Conservation (phyloP, 164 flowering plant genomes). For the Vitis vinifera region DNA sequence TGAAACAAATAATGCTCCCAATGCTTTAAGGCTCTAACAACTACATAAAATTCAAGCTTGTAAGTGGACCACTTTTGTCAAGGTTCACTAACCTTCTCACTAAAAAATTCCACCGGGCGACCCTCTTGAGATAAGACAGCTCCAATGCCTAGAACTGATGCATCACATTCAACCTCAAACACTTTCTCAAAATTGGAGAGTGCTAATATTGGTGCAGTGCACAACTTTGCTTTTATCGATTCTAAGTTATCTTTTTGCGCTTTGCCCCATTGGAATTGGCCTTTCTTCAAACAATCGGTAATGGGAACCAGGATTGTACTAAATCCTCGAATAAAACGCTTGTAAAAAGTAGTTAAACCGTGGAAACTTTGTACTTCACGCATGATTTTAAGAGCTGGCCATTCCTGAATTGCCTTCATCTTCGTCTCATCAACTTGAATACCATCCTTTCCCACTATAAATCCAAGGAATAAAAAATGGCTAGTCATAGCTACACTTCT, state of each 20-base stretch:
- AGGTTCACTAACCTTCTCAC: conserved; percentile 15
- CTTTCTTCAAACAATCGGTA: conserved; percentile 4
- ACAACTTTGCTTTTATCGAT: neutral
- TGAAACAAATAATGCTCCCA: conserved; percentile 8
- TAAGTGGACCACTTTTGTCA: neutral
- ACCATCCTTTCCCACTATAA: neutral
- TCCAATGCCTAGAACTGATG: neutral
- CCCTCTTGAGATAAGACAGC: conserved; percentile 5
- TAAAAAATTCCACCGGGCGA: conserved; percentile 1
- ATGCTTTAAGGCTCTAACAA: neutral
- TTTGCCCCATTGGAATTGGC: neutral
- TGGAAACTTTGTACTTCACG: neutral
- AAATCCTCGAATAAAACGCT: neutral
- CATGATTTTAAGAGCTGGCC: neutral
- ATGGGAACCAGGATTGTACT: neutral
- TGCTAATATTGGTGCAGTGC: neutral
- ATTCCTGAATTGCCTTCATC: neutral
- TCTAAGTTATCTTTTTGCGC: neutral
- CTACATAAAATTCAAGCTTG: conserved; percentile 5
- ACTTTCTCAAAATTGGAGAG: conserved; percentile 8
- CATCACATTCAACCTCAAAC: conserved; percentile 14
- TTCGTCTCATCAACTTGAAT: conserved; percentile 2
- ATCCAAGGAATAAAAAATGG: neutral
- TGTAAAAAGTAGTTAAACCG: neutral
- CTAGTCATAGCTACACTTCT: neutral